These are phyloP conservation scores for Nothophoma quercina DNA, from an alignment of 2,329 filamentous ascomycete genomes.

Conservation along the genomic window DNA sequence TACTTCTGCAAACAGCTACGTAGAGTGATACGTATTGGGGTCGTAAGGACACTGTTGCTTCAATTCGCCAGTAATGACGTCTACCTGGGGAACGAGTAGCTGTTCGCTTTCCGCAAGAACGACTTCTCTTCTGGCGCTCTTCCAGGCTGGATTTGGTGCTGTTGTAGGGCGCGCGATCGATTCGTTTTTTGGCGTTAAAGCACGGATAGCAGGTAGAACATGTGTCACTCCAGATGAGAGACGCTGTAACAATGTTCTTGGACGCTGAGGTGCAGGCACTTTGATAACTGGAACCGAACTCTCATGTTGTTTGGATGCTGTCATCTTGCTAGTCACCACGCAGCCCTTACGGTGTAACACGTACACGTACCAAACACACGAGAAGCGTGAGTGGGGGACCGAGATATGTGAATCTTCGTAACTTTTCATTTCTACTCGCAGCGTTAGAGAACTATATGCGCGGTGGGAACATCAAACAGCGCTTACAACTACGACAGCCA, in stretches of 20 bases:
- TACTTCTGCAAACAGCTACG: too few relatives aligned
- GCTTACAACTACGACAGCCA: not conserved
- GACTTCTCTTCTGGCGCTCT: not conserved
- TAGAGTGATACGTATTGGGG: slow-evolving; percentile 25
- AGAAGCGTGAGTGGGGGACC: not conserved
- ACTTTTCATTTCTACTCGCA: not conserved
- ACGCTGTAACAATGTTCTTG: slow-evolving; percentile 23
- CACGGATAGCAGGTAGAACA: slow-evolving; percentile 15
- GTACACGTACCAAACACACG: not conserved
- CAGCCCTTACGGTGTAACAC: not conserved
- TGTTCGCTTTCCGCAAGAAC: not conserved
- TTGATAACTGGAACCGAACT: not conserved
- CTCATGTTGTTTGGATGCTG: not conserved
- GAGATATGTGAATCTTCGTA: not conserved
- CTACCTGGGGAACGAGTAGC: not conserved
- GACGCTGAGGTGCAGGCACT: slow-evolving; percentile 13
- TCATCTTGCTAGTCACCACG: not conserved
- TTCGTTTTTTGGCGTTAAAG: slow-evolving; percentile 1
- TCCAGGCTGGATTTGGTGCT: not conserved
- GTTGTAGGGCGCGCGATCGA: slow-evolving; percentile 2
- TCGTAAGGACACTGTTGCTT: slow-evolving; percentile 26
- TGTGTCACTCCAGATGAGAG: slow-evolving; percentile 24
- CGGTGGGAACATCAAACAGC: not conserved
- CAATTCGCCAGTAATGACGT: not conserved
- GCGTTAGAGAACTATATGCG: not conserved